phyloP scores from a whole-genome alignment of 1,139 yeast species.

The Pichia terricola region DNA sequence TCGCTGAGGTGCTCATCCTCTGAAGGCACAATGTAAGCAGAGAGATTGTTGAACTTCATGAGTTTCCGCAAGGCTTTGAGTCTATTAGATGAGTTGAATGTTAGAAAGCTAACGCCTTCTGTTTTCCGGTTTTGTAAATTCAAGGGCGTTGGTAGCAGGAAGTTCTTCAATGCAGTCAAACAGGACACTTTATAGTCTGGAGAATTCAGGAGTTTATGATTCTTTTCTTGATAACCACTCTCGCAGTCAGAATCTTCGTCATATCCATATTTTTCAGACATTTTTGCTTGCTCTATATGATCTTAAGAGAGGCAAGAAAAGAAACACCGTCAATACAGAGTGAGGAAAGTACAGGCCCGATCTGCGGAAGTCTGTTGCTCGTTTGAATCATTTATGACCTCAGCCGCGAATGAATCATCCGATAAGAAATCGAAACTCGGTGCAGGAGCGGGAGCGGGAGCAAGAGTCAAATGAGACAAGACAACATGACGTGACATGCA shows the following conservation, averaged over 20 bases:
- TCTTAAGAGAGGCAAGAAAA: neutral
- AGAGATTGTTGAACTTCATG: slow-evolving; percentile 3
- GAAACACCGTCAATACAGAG: neutral
- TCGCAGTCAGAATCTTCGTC: no score
- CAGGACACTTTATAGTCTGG: slow-evolving; percentile 10
- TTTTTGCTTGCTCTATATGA: no score
- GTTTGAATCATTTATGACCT: no score
- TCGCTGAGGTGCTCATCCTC: slow-evolving; percentile 55
- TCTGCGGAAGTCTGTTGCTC: neutral
- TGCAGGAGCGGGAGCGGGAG: no score
- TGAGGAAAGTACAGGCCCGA: neutral
- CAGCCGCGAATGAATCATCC: no score
- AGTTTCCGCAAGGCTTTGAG: slow-evolving; percentile 1
- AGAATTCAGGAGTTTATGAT: slow-evolving; percentile 4
- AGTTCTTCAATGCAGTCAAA: slow-evolving; percentile 3
- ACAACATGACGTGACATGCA: no score
- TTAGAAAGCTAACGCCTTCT: neutral
- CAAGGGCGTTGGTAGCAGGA: neutral
- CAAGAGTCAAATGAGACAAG: no score
- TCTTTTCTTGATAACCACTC: no score
- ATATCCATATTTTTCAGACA: no score
- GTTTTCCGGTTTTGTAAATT: neutral
- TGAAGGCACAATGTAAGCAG: slow-evolving; percentile 40
- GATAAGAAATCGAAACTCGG: no score
- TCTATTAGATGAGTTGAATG: slow-evolving; percentile 1